phyloP scores from a whole-genome alignment of 371 early-diverging fungal species.

The Rozella allomycis region DNA sequence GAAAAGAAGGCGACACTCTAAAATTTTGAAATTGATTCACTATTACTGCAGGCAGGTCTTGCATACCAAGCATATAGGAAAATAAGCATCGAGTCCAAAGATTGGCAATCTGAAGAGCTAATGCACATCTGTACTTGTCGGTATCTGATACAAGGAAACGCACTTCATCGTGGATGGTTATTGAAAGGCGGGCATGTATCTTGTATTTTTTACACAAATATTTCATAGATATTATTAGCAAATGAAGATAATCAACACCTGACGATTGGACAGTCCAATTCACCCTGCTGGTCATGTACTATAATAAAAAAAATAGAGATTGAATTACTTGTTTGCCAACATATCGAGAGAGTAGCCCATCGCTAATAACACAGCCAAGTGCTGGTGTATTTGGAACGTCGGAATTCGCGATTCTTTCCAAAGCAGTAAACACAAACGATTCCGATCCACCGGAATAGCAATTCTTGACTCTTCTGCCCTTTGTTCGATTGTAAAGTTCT shows the following conservation, averaged over 20 bases:
- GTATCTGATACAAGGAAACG: slow-evolving; percentile 60
- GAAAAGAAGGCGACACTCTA: slow-evolving; percentile 87
- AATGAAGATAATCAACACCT: slow-evolving; percentile 91
- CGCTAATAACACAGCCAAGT: slow-evolving; percentile 64
- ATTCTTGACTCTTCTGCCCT: slow-evolving; percentile 57
- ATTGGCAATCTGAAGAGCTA: slow-evolving; percentile 78
- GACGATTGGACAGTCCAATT: slow-evolving; percentile 98
- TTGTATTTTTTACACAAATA: slow-evolving; percentile 51
- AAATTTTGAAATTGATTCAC: not conserved
- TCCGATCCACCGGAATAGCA: slow-evolving; percentile 91
- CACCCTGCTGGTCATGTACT: slow-evolving; percentile 63
- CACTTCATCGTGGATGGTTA: slow-evolving; percentile 91
- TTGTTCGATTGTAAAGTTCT: slow-evolving; percentile 54
- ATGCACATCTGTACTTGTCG: slow-evolving; percentile 48
- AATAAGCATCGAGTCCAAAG: slow-evolving; percentile 83
- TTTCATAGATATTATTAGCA: slow-evolving; percentile 71
- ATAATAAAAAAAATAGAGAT: not conserved
- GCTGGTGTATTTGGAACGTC: slow-evolving; percentile 66
- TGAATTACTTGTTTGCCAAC: slow-evolving; percentile 28
- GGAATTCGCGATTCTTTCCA: slow-evolving; percentile 59
- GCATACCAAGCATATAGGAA: slow-evolving; percentile 58
- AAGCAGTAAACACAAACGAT: slow-evolving; percentile 75
- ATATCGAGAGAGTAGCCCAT: slow-evolving; percentile 44
- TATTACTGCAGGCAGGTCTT: slow-evolving; percentile 56
- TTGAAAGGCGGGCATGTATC: slow-evolving; percentile 62